Conservation (phyloP, 352 stramenopile genomes). For the Phytophthora crassamura region DNA sequence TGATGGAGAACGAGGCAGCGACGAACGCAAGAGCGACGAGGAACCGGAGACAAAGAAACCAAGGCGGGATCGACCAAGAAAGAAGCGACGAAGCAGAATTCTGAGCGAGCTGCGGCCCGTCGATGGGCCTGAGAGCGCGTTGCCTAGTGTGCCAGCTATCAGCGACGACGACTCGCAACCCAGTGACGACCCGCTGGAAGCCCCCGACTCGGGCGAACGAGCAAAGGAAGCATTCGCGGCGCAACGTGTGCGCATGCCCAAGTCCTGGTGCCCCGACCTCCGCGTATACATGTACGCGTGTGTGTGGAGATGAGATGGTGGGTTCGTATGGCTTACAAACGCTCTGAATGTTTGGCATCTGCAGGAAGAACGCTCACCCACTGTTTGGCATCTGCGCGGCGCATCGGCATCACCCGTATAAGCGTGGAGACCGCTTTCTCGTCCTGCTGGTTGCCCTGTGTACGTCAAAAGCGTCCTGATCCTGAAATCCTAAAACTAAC, state of each 20-base stretch:
- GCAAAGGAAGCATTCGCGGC: slow-evolving; percentile 56
- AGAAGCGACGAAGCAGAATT: slow-evolving; percentile 44
- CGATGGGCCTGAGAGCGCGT: slow-evolving; percentile 15
- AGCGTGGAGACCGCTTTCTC: slow-evolving; percentile 51
- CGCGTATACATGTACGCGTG: slow-evolving; percentile 68
- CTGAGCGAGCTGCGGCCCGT: slow-evolving; percentile 46
- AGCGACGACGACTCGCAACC: slow-evolving; percentile 30
- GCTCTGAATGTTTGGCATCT: slow-evolving; percentile 8
- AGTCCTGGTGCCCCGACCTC: slow-evolving; percentile 50
- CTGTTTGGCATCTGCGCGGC: slow-evolving; percentile 47
- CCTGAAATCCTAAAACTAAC: too few relatives aligned
- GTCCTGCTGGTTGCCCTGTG: slow-evolving; percentile 53
- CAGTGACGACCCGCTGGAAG: slow-evolving; percentile 26
- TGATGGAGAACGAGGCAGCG: slow-evolving; percentile 29
- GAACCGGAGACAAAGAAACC: slow-evolving; percentile 16
- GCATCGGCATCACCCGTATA: slow-evolving; percentile 65
- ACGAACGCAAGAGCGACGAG: slow-evolving; percentile 34
- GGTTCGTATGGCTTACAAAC: slow-evolving; percentile 7
- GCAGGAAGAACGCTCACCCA: slow-evolving; percentile 65
- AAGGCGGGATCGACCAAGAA: slow-evolving; percentile 11
- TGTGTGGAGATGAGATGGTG: neutral
- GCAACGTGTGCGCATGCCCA: slow-evolving; percentile 55
- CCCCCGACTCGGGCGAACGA: slow-evolving; percentile 28
- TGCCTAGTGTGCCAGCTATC: slow-evolving; percentile 21
- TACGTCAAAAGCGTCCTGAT: slow-evolving; percentile 34